These are phyloP conservation scores for Pseudovirgaria hyperparasitica DNA, from an alignment of 2,329 filamentous ascomycete genomes.

Conservation along the genomic window DNA sequence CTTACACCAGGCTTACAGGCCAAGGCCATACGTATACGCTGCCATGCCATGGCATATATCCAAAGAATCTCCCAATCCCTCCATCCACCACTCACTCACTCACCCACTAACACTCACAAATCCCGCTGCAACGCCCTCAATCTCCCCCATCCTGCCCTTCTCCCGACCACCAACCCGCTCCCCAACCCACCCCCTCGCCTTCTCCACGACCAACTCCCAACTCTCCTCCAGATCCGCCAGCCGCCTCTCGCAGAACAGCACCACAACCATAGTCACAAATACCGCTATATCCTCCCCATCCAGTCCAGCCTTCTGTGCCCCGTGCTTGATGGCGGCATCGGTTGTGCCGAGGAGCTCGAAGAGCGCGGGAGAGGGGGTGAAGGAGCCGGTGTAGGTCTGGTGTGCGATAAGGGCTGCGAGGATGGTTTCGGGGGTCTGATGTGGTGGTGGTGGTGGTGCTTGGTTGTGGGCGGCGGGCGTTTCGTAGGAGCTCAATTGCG, in stretches of 20 bases:
- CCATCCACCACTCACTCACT: no score
- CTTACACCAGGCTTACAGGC: no score
- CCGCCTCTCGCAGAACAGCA: constrained; percentile 37
- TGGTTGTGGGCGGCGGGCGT: no score
- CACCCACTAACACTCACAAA: no score
- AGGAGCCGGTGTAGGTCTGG: constrained; percentile 45
- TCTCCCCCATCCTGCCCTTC: constrained; percentile 1
- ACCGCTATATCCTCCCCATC: constrained; percentile 9
- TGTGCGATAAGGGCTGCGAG: constrained; percentile 37
- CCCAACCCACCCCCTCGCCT: constrained; percentile 41
- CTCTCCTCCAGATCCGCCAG: constrained; percentile 35
- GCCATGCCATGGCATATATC: no score
- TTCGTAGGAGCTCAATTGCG: no score
- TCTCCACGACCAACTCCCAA: constrained; percentile 53
- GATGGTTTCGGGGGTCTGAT: constrained; percentile 10
- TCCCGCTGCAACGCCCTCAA: constrained; percentile 3
- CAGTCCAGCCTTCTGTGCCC: constrained; percentile 3
- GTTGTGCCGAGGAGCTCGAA: constrained; percentile 10
- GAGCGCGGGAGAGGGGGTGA: constrained; percentile 26
- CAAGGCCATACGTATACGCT: no score
- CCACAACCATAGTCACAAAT: constrained; percentile 28
- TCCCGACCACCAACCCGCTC: constrained; percentile 9
- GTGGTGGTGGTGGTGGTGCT: constrained; percentile 1
- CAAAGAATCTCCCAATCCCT: no score
- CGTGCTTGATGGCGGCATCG: constrained; percentile 2